phyloP scores from a whole-genome alignment of 2,329 filamentous ascomycete genomes.

The Monosporascus sp. region DNA sequence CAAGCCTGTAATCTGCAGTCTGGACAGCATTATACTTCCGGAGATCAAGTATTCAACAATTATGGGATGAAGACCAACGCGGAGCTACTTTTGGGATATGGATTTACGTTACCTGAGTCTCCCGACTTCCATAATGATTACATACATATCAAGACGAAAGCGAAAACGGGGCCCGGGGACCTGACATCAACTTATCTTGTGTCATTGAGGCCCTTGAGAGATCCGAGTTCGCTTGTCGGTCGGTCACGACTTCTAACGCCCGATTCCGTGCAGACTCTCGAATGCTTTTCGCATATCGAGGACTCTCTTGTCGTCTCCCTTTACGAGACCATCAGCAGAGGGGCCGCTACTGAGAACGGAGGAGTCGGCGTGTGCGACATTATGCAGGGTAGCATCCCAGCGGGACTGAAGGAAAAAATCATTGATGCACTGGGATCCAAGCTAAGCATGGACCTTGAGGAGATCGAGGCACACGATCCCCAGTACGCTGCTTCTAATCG shows the following conservation, averaged over 20 bases:
- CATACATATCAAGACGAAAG: conserved; percentile 48
- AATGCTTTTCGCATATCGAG: conserved; percentile 46
- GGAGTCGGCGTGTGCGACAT: conserved; percentile 30
- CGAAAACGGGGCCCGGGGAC: conserved; percentile 21
- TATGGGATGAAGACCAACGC: conserved; percentile 72
- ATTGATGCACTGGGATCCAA: conserved; percentile 32
- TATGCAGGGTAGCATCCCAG: conserved; percentile 39
- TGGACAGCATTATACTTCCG: conserved; percentile 38
- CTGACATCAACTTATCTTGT: conserved; percentile 35
- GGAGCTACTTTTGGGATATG: conserved; percentile 60
- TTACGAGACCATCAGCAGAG: conserved; percentile 27
- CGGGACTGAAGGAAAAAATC: conserved; percentile 32
- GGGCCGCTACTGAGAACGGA: conserved; percentile 4
- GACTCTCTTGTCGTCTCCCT: conserved; percentile 49
- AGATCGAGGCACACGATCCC: conserved; percentile 38
- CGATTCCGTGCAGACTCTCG: conserved; percentile 27
- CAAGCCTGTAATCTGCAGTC: conserved; percentile 38
- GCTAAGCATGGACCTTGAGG: conserved; percentile 36
- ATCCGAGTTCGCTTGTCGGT: conserved; percentile 44
- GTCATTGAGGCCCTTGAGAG: conserved; percentile 42
- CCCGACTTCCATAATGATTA: conserved; percentile 54
- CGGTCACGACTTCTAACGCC: conserved; percentile 33
- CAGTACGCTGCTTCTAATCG: conserved; percentile 32
- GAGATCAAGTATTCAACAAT: conserved; percentile 52
- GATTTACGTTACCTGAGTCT: conserved; percentile 50